Base-by-base conservation (phyloP, 1,284 basidiomycete genomes). In the Ustanciosporium gigantosporum region DNA sequence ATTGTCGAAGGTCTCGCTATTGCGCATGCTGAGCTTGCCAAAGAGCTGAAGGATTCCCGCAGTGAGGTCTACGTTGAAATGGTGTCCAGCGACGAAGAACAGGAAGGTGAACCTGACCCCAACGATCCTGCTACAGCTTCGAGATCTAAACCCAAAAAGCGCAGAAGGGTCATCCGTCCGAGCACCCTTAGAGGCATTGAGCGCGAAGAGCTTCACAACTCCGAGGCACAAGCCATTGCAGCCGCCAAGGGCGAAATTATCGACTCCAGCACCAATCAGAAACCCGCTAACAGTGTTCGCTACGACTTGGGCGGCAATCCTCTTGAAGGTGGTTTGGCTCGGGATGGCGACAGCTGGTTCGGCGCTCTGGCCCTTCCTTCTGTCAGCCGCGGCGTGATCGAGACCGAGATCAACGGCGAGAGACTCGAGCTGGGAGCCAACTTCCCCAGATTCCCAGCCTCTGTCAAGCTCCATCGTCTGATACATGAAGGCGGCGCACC, bases 401-500 rank as follows among this genome's bases (percentile, higher is more conserved):
- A 68, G 40, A 73, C 73, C 17, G 60, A 70, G 31, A 74, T 74
- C 51, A 60, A 70, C 35, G 73, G 73, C 29, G 72, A 76, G 41
- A 40, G 58, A 36, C 55, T 76, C 46, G 72, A 76, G 57, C 59
- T 76, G 8, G 57, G 65, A 32, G 57, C 70, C 46, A 61, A 69
- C 49, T 52, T 76, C 37, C 70, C 72, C 5, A 50, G 64, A n/a
- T 68, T 62, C 42, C 70, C 73, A 5, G 70, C 73, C 4, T 70
- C 68, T 11, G 65, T 62, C 44, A 69, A 68, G 45, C 53, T 74
- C n/a, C 51, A 57, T 42, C 59, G 64, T 21, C 64, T 76, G 41
- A 69, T 76, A 23, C 56, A 62, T 50, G 73, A 76, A 48, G 73
- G 73, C 7, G 73, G 73, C 13, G 73, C 72, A 11, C 59, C 61